Evolutionary conservation across 371 early-diverging fungal genomes (phyloP), one percentile per base, ranked within the genome.

Genomic region (Mucor circinelloides): DNA sequence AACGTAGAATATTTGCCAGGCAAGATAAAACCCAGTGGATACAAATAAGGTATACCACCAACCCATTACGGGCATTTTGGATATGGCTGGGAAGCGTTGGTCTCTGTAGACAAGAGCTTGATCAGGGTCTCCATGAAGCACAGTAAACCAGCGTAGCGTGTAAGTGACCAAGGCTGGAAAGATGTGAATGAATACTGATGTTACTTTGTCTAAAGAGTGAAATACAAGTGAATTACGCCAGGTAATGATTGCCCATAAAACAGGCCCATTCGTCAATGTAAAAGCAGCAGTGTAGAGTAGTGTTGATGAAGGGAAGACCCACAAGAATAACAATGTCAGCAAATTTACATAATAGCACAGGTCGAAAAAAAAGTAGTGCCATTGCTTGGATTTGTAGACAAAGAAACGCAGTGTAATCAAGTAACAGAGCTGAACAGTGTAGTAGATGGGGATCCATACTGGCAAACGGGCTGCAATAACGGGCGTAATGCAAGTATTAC

Each of bases 311-410:
- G 88, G 88, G 42, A 81, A 84, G 0, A 81, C 66, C 72, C 84
- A 85, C 7, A 89, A 63, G 30, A 72, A 87, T 7, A 86, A 42
- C n/a, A 90, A 69, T 5, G 85, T 79, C 70, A 88, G 77, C 19
- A 72, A 74, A 69, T 91, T 91, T 46, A 88, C 87, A 74, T 83
- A 85, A 64, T 91, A 91, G 59, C 91, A 91, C 34, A 89, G 76
- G 81, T 91, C 91, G 70, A 89, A 89, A 48, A 88, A 72, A 63
- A 91, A 91, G 59, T 87, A 90, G 69, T 91, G 91, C 85, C 87
- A 90, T 32, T 80, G 72, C 40, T 79, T 81, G 21, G 70, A 74
- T 68, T 84, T 85, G 77, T 91, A 91, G 32, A 87, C 75, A 25
- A 87, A 70, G 62, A 76, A 85, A 1, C 91, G 86, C 28, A 88